phyloP scores from a whole-genome alignment of 2,329 filamentous ascomycete species.

The Blastomyces silverae region DNA sequence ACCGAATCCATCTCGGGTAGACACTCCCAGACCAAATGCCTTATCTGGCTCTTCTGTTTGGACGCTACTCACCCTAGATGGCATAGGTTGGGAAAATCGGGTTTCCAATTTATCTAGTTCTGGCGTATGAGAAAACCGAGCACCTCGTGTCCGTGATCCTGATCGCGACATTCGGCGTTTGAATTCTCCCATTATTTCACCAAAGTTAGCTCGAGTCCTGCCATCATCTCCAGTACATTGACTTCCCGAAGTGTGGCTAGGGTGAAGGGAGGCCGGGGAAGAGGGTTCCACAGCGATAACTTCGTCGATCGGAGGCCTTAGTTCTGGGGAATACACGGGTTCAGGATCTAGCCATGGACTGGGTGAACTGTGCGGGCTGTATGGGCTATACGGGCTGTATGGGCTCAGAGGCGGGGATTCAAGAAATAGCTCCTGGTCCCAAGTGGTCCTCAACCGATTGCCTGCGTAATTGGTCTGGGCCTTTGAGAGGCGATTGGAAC shows the following conservation, averaged over 20 bases:
- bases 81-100: neutral
- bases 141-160: conserved; percentile 28
- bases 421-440: conserved; percentile 13
- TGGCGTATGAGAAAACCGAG: conserved; percentile 26
- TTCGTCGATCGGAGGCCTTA: neutral
- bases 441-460: conserved; percentile 18
- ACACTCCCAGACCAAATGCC: conserved; percentile 3
- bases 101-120: conserved; percentile 4
- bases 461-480: conserved; percentile 28
- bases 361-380: conserved; percentile 19
- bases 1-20: neutral
- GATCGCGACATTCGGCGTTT: conserved; percentile 13
- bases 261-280: neutral
- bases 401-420: conserved; percentile 15
- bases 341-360: conserved; percentile 13
- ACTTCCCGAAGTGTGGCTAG: conserved; percentile 8
- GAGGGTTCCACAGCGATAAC: conserved; percentile 1
- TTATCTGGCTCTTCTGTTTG: neutral
- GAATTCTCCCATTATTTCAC: conserved; percentile 12
- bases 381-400: conserved; percentile 13
- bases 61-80: neutral
- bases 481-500: conserved; percentile 35
- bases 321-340: neutral
- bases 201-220: conserved; percentile 9
- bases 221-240: conserved; percentile 1